phyloP scores from a whole-genome alignment of 106 monocot species.

The Ottelia alismoides region DNA sequence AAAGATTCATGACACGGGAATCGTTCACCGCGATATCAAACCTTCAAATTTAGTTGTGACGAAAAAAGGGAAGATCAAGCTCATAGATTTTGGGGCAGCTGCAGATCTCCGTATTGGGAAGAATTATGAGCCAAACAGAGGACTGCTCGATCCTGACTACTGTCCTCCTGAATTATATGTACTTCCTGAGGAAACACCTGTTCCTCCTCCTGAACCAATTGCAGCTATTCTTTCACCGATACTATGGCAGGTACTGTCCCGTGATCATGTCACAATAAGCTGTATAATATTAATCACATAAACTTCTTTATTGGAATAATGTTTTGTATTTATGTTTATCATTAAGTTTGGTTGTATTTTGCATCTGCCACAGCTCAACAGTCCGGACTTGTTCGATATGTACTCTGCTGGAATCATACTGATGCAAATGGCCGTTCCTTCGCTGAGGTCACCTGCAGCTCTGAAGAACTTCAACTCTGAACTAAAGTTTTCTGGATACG shows the following conservation, averaged over 20 bases:
- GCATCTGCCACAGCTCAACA: slow-evolving; percentile 53
- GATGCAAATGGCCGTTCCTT: slow-evolving; percentile 90
- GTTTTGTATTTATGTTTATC: not conserved
- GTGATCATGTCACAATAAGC: not conserved
- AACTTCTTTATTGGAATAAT: too few relatives aligned
- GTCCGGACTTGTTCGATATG: slow-evolving; percentile 90
- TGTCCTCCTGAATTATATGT: slow-evolving; percentile 85
- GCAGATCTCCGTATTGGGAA: slow-evolving; percentile 94
- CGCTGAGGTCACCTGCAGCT: slow-evolving; percentile 44
- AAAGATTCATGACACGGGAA: slow-evolving; percentile 73
- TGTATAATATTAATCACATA: too few relatives aligned
- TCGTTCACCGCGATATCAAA: slow-evolving; percentile 94
- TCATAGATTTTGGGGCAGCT: slow-evolving; percentile 93
- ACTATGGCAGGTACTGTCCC: slow-evolving; percentile 60
- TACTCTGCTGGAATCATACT: slow-evolving; percentile 87
- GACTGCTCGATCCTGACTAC: slow-evolving; percentile 78
- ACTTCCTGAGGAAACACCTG: slow-evolving; percentile 83
- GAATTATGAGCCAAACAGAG: slow-evolving; percentile 67
- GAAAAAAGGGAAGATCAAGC: slow-evolving; percentile 74
- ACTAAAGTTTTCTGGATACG: slow-evolving; percentile 48
- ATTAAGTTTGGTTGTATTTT: not conserved
- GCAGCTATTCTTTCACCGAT: slow-evolving; percentile 88
- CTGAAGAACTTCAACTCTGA: slow-evolving; percentile 91
- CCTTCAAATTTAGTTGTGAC: slow-evolving; percentile 86
- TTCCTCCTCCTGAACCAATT: slow-evolving; percentile 78